Evolutionary conservation across 108 stramenopile species (phyloP), one percentile per base, ranked within the genome.

Genomic region (Cyclostephanos invisitatus): DNA sequence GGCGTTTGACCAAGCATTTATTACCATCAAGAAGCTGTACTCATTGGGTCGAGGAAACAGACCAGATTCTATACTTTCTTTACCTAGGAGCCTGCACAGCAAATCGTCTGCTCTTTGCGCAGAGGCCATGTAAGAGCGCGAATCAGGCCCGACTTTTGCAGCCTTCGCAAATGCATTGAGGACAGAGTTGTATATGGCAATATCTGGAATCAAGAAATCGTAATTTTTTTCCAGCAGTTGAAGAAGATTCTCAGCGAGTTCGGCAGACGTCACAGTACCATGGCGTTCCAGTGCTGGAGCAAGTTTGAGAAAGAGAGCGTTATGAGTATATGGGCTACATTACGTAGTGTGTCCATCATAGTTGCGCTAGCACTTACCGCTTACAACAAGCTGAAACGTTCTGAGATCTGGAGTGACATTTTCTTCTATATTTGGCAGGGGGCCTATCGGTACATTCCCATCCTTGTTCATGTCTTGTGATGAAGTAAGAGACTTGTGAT

Each of bases 141-240:
- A 9, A 47, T 71, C 64, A 35, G 50, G 42, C 44, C 59, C 49
- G 5, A 22, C 15, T 62, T 87, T 64, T 17, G 74, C 68, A 3
- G 84, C 74, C 32, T 66, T 62, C 5, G 73, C 76, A 73, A 79
- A 87, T 64, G 83, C 84, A 59, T 72, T 67, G 25, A 87, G 64
- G 14, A 74, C 79, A 15, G 73, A 77, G 55, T 85, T 87, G 65
- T 81, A 84, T 21, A 80, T 64, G 5, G 82, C 68, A 35, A 74
- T 67, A 58, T 83, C 82, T 46, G 86, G 78, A 61, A 44, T 63
- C 71, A 69, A 74, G 25, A 67, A 55, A 47, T 32, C 21, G 51
- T 70, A 59, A 44, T 58, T 25, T 20, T 66, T 60, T 71, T 78
- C 77, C 40, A 78, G 9, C 28, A 71, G 51, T 24, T 60, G 32